These are phyloP conservation scores for Cryptosporidium sp. DNA, from an alignment of 169 alveolate genomes.

Conservation along the genomic window DNA sequence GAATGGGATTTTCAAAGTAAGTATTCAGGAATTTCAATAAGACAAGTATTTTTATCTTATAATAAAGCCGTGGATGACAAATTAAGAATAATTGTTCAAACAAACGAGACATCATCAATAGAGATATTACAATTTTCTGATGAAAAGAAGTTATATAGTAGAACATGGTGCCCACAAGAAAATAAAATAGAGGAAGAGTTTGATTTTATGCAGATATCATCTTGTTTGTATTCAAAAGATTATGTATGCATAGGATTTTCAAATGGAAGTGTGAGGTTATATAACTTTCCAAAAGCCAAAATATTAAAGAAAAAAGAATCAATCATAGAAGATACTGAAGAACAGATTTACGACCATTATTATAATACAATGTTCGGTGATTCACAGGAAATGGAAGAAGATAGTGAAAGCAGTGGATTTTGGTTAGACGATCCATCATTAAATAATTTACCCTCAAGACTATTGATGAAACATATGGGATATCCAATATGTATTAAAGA, in stretches of 20 bases:
- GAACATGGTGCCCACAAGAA: slow-evolving; percentile 58
- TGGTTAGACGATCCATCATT: slow-evolving; percentile 31
- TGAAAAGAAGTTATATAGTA: neutral
- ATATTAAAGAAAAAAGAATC: neutral
- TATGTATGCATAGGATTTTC: slow-evolving; percentile 41
- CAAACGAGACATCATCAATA: slow-evolving; percentile 42
- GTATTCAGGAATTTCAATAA: slow-evolving; percentile 6
- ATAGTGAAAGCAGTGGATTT: neutral
- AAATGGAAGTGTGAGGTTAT: slow-evolving; percentile 60
- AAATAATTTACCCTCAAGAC: neutral
- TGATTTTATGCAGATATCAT: slow-evolving; percentile 45
- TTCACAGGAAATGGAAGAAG: slow-evolving; percentile 33
- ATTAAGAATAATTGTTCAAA: neutral
- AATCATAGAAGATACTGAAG: neutral
- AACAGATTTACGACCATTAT: slow-evolving; percentile 30
- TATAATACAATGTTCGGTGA: slow-evolving; percentile 69
- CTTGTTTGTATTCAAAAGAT: slow-evolving; percentile 36
- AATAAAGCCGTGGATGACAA: slow-evolving; percentile 2
- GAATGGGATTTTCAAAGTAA: slow-evolving; percentile 29
- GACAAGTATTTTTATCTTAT: slow-evolving; percentile 27
- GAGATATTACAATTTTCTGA: slow-evolving; percentile 21
- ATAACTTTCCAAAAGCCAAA: neutral
- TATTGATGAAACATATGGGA: slow-evolving; percentile 64
- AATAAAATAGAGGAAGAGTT: slow-evolving; percentile 20
- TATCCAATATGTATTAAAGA: slow-evolving; percentile 60